Evolutionary conservation across 1,284 basidiomycete genomes (phyloP), one percentile per base, ranked within the genome.

Genomic region (Rhodotorula sp.): DNA sequence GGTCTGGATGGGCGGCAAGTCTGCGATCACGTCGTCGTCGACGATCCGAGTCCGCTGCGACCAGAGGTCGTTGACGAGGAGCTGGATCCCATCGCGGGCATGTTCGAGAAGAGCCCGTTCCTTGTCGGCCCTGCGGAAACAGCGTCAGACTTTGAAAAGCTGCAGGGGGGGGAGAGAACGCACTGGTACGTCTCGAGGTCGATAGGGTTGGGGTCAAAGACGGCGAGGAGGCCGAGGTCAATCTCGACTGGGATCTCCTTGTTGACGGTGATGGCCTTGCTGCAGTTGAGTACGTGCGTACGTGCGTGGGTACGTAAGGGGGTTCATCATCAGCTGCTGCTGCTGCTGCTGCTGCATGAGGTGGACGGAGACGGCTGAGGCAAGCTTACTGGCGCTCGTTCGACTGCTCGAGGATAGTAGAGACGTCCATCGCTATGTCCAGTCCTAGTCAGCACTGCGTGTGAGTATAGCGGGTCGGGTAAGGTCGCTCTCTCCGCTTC

Each of bases 151-250:
- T 15, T 15, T n/a, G 2, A 26, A n/a, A 15, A 55, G 64, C 54
- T 14, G 19, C 7, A 38, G 38, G 16, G 5, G 19, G n/a, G 49
- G 19, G 62, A 34, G 45, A 16, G 0, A 43, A 81, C 87, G 77
- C 76, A 92, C 90, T 85, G 83, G 84, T 95, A 93, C 76, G 85
- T 86, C 68, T 90, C 89, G 52, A 86, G 84, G 80, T 95, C 91
- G 73, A 94, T 87, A 5, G 91, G 88, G 80, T 93, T 95, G 10
- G 86, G 85, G 83, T 99, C 95, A 68, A 92, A 92, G 2, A 92
- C 91, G 31, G 90, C 87, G 31, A 99, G 84, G 57, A 91, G 86
- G 23, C 91, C 94, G 14, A 89, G 79, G 82, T 99, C 95, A 74
- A 94, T 83, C 67, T 90, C 87, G 73, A 93, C 86, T 4, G 92